These are phyloP conservation scores for Naematelia aurantialba DNA, from an alignment of 768 basidiomycete species.

Conservation along the genomic window DNA sequence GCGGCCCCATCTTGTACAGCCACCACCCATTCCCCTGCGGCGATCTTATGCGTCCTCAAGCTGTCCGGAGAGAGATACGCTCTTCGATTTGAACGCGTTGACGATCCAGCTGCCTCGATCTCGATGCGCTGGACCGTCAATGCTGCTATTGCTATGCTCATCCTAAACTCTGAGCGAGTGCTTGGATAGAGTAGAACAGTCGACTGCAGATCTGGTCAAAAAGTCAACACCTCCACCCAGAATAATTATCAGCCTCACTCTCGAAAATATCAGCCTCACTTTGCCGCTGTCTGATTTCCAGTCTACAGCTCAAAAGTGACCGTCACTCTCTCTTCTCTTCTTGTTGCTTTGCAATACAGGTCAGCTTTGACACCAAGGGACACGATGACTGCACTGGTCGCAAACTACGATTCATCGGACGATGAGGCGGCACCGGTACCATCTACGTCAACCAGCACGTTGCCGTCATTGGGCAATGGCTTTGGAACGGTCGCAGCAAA, in stretches of 20 bases:
- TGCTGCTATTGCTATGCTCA: neutral
- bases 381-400: slow-evolving; percentile 38
- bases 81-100: slow-evolving; percentile 14
- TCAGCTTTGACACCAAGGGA: neutral
- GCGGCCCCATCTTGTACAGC: neutral
- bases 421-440: slow-evolving; percentile 32
- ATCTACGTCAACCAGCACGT: slow-evolving; percentile 2
- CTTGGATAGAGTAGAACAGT: neutral
- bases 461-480: slow-evolving; percentile 4
- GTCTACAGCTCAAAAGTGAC: neutral
- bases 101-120: slow-evolving; percentile 1
- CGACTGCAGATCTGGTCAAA: neutral
- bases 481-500: neutral
- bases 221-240: slow-evolving; percentile 12
- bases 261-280: slow-evolving; percentile 14
- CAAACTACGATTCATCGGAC: slow-evolving; percentile 48
- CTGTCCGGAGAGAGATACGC: slow-evolving; percentile 37
- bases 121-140: neutral
- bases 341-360: neutral
- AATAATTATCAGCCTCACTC: slow-evolving; percentile 4
- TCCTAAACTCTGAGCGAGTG: neutral
- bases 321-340: neutral
- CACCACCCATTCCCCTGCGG: slow-evolving; percentile 46
- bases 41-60: slow-evolving; percentile 32
- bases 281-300: neutral